Base-by-base conservation (phyloP, 805 yeast species). In the Lipomyces oligophaga region DNA sequence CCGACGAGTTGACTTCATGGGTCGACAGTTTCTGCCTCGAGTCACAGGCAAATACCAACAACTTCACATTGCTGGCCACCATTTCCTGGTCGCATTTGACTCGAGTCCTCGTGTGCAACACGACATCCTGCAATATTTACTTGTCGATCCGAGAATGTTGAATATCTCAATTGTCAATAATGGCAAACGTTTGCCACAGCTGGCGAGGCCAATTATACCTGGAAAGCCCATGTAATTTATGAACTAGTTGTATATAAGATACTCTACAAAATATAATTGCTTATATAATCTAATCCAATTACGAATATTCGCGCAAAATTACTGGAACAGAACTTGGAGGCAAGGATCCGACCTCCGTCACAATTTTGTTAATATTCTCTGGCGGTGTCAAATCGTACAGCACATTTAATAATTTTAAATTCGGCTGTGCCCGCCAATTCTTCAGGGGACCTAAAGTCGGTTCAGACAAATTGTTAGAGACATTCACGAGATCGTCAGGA, bases 271-370 rank as follows among this genome's bases (percentile, higher is more conserved):
- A n/a, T n/a, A n/a, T n/a, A n/a, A n/a, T n/a, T n/a, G n/a, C n/a
- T n/a, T 26, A 26, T 13, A 26, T 26, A 13, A 13, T 10, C 30
- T 8, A 26, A 8, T 28, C 38, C 15, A 38, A 35, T 37, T 41
- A n/a, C 62, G 87, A 86, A 67, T 90, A 93, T 67, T 93, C 98
- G 68, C 97, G 79, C 59, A 93, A 71, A 52, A 93, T 86, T 39
- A 93, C 97, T 22, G 98, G 98, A 47, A 93, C 97, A 1, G 97
- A 87, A n/a, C 95, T 84, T 34, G 98, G 96, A 8, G 98, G 98
- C 57, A 93, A 74, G 2, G 95, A 86, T 24, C 98, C 98, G 55
- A 90, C 79, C 66, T 93, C 98, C 1, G 97, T 93, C 44, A 93
- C 87, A 49, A 93, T 87, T 70, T 93, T 93, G 64, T 90, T 89